Percentiles rank a stretch among this genome's conserved stretches.
These are phyloP conservation scores for Hypomyces perniciosus DNA, from an alignment of 2,329 filamentous ascomycete genomes.

Conservation along the genomic window DNA sequence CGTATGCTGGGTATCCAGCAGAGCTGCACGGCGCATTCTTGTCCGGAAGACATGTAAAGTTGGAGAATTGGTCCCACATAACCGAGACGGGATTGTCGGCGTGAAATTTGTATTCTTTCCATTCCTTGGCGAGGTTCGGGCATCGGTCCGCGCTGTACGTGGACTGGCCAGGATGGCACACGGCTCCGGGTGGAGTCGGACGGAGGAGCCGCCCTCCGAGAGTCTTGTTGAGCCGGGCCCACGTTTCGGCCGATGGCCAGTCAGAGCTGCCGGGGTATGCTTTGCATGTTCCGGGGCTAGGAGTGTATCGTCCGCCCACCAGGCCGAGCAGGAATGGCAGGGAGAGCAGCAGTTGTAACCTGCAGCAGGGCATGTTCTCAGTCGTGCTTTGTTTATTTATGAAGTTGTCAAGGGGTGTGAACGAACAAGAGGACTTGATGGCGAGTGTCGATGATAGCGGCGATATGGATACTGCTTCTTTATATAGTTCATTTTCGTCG, in stretches of 20 bases:
- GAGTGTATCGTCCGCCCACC: not conserved
- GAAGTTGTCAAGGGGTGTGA: not conserved
- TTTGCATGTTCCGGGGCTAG: slow-evolving; percentile 33
- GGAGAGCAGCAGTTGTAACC: not conserved
- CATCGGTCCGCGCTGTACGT: slow-evolving; percentile 27
- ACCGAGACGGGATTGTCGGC: slow-evolving; percentile 25
- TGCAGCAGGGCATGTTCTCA: not conserved
- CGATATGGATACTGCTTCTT: too few relatives aligned
- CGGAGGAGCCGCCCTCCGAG: slow-evolving; percentile 37
- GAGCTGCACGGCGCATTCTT: slow-evolving; percentile 27
- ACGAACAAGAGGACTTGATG: not conserved
- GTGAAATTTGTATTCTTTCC: slow-evolving; percentile 26
- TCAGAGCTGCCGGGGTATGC: slow-evolving; percentile 36
- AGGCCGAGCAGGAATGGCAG: not conserved
- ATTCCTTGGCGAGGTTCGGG: slow-evolving; percentile 15
- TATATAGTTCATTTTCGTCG: too few relatives aligned
- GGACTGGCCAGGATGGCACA: slow-evolving; percentile 24
- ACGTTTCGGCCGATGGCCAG: slow-evolving; percentile 43
- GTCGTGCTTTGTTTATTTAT: not conserved
- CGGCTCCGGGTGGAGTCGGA: slow-evolving; percentile 31
- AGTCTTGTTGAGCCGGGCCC: slow-evolving; percentile 41
- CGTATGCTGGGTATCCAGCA: slow-evolving; percentile 30
- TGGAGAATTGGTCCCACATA: slow-evolving; percentile 38
- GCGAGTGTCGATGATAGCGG: too few relatives aligned
- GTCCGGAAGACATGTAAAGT: slow-evolving; percentile 45